Evolutionary conservation across 106 monocot genomes (phyloP), one percentile per base, ranked within the genome.

Genomic region (Dendrobium huoshanense): DNA sequence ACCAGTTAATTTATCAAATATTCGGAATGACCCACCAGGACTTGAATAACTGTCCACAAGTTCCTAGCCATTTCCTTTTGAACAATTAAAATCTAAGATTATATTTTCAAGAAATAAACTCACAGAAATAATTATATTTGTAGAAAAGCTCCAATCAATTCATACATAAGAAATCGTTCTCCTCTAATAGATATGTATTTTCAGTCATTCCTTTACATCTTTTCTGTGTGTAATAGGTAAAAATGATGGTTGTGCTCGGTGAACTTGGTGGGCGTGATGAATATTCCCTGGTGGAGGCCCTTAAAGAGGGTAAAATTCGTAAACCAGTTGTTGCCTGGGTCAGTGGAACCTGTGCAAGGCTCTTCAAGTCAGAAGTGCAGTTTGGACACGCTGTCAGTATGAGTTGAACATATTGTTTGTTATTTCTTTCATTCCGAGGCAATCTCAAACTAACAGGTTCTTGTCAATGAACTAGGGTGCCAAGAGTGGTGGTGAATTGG

Each of bases 311-410:
- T 51, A 92, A 87, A 80, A 84, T 98, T 75, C 85, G 91, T 59
- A 98, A 98, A 88, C 97, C 97, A 43, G 97, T 98, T n/a, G 97
- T 98, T 82, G 94, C 97, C 54, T 98, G 97, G 97, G 97, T 98
- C 80, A 98, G 97, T 75, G 97, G 97, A 72, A 98, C 97, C 31
- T 98, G 97, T 88, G 97, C 97, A n/a, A 59, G 88, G 11, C 92
- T 98, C 37, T 95, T 98, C 79, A 98, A 98, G 77, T 98, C 97
- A 31, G 97, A 98, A 90, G 97, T 98, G 77, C 97, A 98, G 80
- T 98, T 98, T 89, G 97, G 97, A 17, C 97, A 98, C 84, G 97
- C 95, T 78, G 97, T 98, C 55, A 98, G 94, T 94, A 70, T 55
- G n/a, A 64, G 41, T 49, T 48, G 6, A 61, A 17, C 22, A 44